Conservation (phyloP, 371 early-diverging fungal genomes). For the Mortierella sp. region DNA sequence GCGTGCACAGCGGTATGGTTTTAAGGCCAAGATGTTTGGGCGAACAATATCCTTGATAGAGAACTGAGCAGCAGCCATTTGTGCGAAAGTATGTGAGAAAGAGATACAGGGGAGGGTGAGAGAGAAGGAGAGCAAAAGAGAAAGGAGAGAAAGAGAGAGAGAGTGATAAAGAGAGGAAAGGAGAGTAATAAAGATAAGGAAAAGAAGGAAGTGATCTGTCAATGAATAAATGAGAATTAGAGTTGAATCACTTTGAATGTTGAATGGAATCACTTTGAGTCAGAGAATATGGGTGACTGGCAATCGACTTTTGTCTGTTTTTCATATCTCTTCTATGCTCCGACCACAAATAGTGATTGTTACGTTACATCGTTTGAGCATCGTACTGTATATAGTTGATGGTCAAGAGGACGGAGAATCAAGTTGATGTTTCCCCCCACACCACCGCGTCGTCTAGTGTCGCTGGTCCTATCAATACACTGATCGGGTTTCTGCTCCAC, state of each 20-base stretch:
- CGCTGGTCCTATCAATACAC: not conserved
- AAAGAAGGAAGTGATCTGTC: not conserved
- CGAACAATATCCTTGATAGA: slow-evolving; percentile 82
- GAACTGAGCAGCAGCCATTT: slow-evolving; percentile 61
- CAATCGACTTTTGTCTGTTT: too few relatives aligned
- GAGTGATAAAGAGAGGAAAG: not conserved
- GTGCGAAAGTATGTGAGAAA: not conserved
- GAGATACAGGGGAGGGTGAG: slow-evolving; percentile 2
- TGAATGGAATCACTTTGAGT: slow-evolving; percentile 5
- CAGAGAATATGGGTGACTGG: slow-evolving; percentile 2
- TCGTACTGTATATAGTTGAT: too few relatives aligned
- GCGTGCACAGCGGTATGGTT: slow-evolving; percentile 97
- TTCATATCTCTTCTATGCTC: too few relatives aligned
- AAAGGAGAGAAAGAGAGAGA: not conserved
- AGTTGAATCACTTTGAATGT: not conserved
- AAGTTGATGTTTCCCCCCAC: too few relatives aligned
- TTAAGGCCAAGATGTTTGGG: slow-evolving; percentile 92
- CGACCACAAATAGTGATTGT: too few relatives aligned
- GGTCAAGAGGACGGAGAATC: too few relatives aligned
- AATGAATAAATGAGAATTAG: not conserved
- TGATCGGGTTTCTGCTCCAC: not conserved
- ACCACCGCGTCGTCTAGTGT: too few relatives aligned
- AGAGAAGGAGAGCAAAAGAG: not conserved
- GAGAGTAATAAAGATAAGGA: not conserved
- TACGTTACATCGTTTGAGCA: too few relatives aligned